These are phyloP conservation scores for Erigeron philadelphicus DNA, from an alignment of 140 eudicot species.

Conservation along the genomic window DNA sequence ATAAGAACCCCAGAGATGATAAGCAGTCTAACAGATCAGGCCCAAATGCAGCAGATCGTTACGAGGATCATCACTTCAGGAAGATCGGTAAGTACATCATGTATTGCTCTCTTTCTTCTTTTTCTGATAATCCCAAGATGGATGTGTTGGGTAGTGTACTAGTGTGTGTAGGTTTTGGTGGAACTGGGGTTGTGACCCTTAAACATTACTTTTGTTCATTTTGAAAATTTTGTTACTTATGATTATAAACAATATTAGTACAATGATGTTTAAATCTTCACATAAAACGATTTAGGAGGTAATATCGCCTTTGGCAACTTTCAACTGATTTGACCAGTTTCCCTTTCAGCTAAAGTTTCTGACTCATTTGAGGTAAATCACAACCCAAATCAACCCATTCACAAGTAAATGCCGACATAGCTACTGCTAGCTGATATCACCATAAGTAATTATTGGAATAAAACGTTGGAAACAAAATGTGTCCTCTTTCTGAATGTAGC, in stretches of 20 bases:
- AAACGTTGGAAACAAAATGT: constrained; percentile 1
- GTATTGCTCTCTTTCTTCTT: constrained; percentile 9
- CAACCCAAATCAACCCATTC: neutral
- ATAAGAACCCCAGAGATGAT: constrained; percentile 41
- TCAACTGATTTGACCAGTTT: neutral
- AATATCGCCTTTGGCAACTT: neutral
- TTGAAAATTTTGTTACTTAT: neutral
- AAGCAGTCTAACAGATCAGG: constrained; percentile 33
- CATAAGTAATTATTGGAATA: neutral
- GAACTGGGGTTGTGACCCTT: neutral
- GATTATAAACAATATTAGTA: neutral
- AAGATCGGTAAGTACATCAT: constrained; percentile 55
- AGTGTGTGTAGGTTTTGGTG: constrained; percentile 6
- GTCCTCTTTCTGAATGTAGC: constrained; percentile 20
- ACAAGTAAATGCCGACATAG: neutral
- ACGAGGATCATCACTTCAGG: constrained; percentile 69
- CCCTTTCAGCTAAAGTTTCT: neutral
- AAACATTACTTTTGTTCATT: constrained; percentile 2
- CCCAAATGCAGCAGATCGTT: constrained; percentile 72
- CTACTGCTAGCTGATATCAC: neutral
- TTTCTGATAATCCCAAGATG: constrained; percentile 6
- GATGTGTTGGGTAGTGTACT: neutral
- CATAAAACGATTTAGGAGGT: neutral
- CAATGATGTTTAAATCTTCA: neutral
- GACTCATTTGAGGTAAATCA: neutral